These are phyloP conservation scores for Barnettozyma sp. DNA, from an alignment of 805 yeast genomes.

Conservation along the genomic window DNA sequence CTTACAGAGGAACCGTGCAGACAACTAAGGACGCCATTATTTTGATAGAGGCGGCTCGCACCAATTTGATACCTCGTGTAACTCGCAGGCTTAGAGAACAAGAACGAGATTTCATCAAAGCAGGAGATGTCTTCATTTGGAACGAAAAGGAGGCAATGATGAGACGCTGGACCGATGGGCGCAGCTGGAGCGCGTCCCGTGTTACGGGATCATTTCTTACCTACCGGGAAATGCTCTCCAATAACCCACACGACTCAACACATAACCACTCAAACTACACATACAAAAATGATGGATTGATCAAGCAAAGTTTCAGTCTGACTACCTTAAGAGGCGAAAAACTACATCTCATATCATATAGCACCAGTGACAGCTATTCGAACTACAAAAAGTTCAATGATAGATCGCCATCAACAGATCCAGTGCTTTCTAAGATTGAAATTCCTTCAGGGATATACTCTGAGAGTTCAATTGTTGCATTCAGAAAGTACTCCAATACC, in stretches of 20 bases:
- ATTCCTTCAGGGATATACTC: slow-evolving; percentile 34
- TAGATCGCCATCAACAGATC: slow-evolving; percentile 41
- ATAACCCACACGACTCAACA: slow-evolving; percentile 4
- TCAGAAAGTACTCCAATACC: slow-evolving; percentile 4
- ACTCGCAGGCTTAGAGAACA: slow-evolving; percentile 49
- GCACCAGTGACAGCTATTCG: slow-evolving; percentile 26
- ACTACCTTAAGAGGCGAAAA: slow-evolving; percentile 46
- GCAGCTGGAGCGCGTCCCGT: slow-evolving; percentile 65
- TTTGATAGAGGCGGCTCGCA: slow-evolving; percentile 57
- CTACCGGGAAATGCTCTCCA: slow-evolving; percentile 51
- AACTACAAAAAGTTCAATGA: slow-evolving; percentile 25
- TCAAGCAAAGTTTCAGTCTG: slow-evolving; percentile 59
- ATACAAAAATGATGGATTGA: slow-evolving; percentile 45
- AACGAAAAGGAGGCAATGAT: slow-evolving; percentile 64
- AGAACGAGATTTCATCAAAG: slow-evolving; percentile 41
- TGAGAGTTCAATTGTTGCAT: slow-evolving; percentile 1
- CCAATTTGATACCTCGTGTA: slow-evolving; percentile 49
- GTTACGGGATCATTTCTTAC: slow-evolving; percentile 58
- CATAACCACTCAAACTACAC: slow-evolving; percentile 19
- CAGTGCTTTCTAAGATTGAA: slow-evolving; percentile 22
- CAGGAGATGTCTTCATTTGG: slow-evolving; percentile 66
- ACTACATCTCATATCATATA: slow-evolving; percentile 57
- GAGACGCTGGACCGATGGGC: slow-evolving; percentile 77
- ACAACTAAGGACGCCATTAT: slow-evolving; percentile 57
- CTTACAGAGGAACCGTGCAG: slow-evolving; percentile 54